phyloP scores from a whole-genome alignment of 768 basidiomycete genomes.

The Serendipita sp. region DNA sequence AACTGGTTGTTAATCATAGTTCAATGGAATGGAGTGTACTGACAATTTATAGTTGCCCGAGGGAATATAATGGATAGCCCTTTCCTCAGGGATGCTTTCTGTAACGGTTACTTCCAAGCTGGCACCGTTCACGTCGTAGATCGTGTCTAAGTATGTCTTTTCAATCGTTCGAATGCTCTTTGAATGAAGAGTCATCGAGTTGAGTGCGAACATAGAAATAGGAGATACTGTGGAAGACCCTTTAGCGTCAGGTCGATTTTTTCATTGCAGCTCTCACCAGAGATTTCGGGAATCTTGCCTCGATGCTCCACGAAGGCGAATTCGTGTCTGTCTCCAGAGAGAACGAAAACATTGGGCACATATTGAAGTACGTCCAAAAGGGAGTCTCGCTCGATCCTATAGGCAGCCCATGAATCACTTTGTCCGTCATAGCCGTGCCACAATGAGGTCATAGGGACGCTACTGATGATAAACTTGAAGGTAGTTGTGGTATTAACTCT shows the following conservation, averaged over 20 bases:
- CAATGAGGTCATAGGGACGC: slow-evolving; percentile 58
- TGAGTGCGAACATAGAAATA: slow-evolving; percentile 8
- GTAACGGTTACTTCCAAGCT: slow-evolving; percentile 15
- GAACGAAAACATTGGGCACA: slow-evolving; percentile 52
- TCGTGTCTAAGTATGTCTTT: slow-evolving; percentile 23
- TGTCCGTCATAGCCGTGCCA: slow-evolving; percentile 44
- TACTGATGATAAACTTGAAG: slow-evolving; percentile 63
- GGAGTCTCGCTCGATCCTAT: slow-evolving; percentile 38
- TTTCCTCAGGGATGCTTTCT: slow-evolving; percentile 35
- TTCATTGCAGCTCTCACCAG: slow-evolving; percentile 30
- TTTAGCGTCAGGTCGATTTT: slow-evolving; percentile 41
- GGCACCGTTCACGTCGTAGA: slow-evolving; percentile 15
- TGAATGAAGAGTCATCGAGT: neutral
- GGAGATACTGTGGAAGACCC: slow-evolving; percentile 21
- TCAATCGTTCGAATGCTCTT: slow-evolving; percentile 13
- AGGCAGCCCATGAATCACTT: slow-evolving; percentile 57
- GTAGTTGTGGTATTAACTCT: slow-evolving; percentile 53
- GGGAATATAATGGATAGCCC: slow-evolving; percentile 42
- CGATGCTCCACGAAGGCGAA: slow-evolving; percentile 57
- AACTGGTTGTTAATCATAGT: neutral
- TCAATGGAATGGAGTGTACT: slow-evolving; percentile 9
- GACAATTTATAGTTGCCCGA: slow-evolving; percentile 55
- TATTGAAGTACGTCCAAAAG: slow-evolving; percentile 43
- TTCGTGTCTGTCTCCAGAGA: slow-evolving; percentile 66
- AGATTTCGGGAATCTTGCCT: slow-evolving; percentile 17